Conservation (phyloP, 306 rosid species). For the Benincasa hispida region DNA sequence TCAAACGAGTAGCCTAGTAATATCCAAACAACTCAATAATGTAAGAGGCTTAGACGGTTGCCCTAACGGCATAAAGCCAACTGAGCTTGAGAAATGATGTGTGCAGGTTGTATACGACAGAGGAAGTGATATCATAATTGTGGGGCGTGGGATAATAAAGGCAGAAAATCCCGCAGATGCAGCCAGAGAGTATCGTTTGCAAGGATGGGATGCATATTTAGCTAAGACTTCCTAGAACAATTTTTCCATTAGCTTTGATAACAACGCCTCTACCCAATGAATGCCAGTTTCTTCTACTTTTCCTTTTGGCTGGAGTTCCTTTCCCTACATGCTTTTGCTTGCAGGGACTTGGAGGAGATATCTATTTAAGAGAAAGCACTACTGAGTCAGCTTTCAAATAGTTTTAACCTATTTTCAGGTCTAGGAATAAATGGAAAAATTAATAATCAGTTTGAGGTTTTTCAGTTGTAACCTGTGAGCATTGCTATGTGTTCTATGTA, state of each 20-base stretch:
- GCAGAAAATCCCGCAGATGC: conserved; percentile 62
- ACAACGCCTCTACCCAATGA: background rate
- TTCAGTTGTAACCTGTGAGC: background rate
- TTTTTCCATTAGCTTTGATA: background rate
- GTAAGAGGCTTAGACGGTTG: background rate
- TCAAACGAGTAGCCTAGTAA: too few species aligned
- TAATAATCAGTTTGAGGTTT: background rate
- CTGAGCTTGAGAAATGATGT: conserved; percentile 3
- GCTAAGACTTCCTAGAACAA: conserved; percentile 25
- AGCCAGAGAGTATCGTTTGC: conserved; percentile 64
- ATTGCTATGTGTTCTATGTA: background rate
- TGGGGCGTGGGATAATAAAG: conserved; percentile 83
- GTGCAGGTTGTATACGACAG: conserved; percentile 66
- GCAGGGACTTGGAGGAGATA: background rate
- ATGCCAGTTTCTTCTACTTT: background rate
- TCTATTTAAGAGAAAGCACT: background rate
- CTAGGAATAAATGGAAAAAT: background rate
- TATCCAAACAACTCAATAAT: background rate
- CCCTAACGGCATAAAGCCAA: background rate
- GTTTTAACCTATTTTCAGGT: background rate
- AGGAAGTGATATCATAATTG: conserved; percentile 81
- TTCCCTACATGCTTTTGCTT: background rate
- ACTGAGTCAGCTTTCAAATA: background rate
- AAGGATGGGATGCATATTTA: conserved; percentile 82
- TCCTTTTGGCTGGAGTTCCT: background rate